Percentiles rank a stretch among this genome's conserved stretches.
Conservation (phyloP, 2,329 filamentous ascomycete genomes). For the Hypoxylon sp. region DNA sequence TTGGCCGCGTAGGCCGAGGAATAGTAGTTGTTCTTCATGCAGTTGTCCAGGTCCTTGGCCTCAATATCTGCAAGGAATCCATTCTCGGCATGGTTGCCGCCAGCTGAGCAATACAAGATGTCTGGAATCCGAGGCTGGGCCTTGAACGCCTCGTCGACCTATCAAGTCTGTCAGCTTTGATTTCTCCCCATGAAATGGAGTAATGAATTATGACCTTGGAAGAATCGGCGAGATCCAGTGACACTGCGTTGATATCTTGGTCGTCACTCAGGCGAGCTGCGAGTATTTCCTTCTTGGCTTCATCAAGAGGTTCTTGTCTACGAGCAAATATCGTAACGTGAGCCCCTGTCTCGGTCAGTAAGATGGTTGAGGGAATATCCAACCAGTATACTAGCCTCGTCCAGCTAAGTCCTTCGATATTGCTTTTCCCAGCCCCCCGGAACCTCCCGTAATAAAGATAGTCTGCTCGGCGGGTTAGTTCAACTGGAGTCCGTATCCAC, state of each 20-base stretch:
- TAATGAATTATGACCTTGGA: conserved; percentile 6
- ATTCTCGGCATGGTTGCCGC: conserved; percentile 36
- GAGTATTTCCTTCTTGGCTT: conserved; percentile 19
- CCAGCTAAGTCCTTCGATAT: conserved; percentile 33
- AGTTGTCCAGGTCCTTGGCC: conserved; percentile 35
- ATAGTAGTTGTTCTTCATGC: conserved; percentile 43
- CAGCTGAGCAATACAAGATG: conserved; percentile 41
- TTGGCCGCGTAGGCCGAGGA: conserved; percentile 33
- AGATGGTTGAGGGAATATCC: not conserved
- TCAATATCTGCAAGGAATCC: conserved; percentile 40
- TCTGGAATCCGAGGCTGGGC: conserved; percentile 37
- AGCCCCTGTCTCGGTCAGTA: conserved; percentile 13
- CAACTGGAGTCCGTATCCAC: not conserved
- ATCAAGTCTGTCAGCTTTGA: not conserved
- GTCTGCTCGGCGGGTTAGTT: conserved; percentile 25
- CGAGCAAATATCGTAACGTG: conserved; percentile 25
- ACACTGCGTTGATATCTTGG: conserved; percentile 15
- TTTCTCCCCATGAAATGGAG: not conserved
- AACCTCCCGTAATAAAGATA: conserved; percentile 39
- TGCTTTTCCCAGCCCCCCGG: conserved; percentile 39
- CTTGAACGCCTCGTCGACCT: conserved; percentile 22
- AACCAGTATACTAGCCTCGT: conserved; percentile 2
- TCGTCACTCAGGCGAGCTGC: conserved; percentile 9
- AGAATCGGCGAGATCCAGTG: conserved; percentile 18
- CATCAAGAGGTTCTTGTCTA: conserved; percentile 17